Evolutionary conservation across 148 eudicot species (phyloP).

Genomic region (Gaultheria prostrata): DNA sequence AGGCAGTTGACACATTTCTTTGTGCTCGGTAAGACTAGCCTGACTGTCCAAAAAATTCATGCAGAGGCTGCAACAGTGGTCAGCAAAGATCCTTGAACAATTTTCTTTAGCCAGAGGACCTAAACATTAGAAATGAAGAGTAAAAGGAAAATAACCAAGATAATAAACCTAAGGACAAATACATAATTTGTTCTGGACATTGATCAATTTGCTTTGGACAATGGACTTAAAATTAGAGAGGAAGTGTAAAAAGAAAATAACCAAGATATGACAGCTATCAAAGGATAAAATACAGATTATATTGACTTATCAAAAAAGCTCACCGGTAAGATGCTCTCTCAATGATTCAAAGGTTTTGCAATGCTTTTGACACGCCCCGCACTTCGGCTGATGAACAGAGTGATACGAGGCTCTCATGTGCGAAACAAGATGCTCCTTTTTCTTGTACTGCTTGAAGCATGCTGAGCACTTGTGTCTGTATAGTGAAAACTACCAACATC

Average conservation of each 20-base stretch:
- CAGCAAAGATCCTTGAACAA: slow-evolving; percentile 51
- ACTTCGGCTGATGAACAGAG: slow-evolving; percentile 73
- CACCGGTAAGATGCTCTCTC: slow-evolving; percentile 70
- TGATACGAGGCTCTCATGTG: slow-evolving; percentile 71
- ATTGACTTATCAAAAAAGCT: background rate
- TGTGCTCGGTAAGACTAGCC: slow-evolving; percentile 45
- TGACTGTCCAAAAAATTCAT: slow-evolving; percentile 52
- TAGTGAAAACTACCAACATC: background rate
- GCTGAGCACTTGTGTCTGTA: slow-evolving; percentile 69
- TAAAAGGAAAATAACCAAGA: slow-evolving; percentile 11
- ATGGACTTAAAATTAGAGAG: slow-evolving; percentile 44
- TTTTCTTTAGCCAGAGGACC: slow-evolving; percentile 52
- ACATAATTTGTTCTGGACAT: background rate
- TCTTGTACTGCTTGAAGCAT: slow-evolving; percentile 76
- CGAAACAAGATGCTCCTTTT: slow-evolving; percentile 70
- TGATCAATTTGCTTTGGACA: slow-evolving; percentile 41
- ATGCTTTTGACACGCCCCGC: slow-evolving; percentile 68
- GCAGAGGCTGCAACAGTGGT: slow-evolving; percentile 63
- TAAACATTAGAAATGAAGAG: slow-evolving; percentile 24
- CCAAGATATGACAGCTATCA: slow-evolving; percentile 6
- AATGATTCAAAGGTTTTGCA: slow-evolving; percentile 74
- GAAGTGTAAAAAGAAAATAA: background rate
- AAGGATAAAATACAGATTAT: background rate
- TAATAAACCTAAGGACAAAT: background rate
- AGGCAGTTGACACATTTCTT: slow-evolving; percentile 42